These are phyloP conservation scores for Cadophora sp. DNA, from an alignment of 2,329 filamentous ascomycete species.

Conservation along the genomic window DNA sequence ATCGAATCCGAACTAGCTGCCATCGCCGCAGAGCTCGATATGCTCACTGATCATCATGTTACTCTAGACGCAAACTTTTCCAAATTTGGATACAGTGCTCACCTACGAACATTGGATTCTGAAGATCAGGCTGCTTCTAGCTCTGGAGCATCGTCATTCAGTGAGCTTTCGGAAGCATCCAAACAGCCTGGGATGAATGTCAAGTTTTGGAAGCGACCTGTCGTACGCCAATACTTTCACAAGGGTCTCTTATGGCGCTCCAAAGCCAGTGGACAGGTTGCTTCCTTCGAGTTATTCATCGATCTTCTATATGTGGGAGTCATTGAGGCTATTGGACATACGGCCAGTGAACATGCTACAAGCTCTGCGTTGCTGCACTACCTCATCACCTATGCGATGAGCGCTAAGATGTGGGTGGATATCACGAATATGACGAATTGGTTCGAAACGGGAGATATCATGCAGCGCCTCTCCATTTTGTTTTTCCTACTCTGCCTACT, in stretches of 20 bases:
- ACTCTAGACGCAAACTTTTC: background rate
- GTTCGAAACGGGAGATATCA: conserved; percentile 1
- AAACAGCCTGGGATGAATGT: background rate
- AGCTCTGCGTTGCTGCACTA: background rate
- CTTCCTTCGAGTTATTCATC: conserved; percentile 1
- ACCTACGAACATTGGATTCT: background rate
- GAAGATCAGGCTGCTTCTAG: background rate
- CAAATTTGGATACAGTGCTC: conserved; percentile 1
- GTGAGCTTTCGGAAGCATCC: background rate
- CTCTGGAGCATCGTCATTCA: background rate
- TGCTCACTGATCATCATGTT: background rate
- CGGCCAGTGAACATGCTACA: conserved; percentile 2
- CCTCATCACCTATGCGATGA: background rate
- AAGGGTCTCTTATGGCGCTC: conserved; percentile 2
- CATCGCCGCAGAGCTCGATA: background rate
- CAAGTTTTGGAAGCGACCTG: conserved; percentile 1
- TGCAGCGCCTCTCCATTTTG: background rate
- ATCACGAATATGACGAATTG: conserved; percentile 1
- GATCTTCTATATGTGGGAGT: background rate
- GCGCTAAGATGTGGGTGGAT: conserved; percentile 2
- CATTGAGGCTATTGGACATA: conserved; percentile 10
- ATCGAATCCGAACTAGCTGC: background rate
- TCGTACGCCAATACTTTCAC: background rate
- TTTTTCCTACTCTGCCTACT: background rate
- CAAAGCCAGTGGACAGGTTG: background rate